Percentiles rank a stretch among this genome's conserved stretches.
These are phyloP conservation scores for Epichloe elymi DNA, from an alignment of 2,329 filamentous ascomycete species.

Conservation along the genomic window DNA sequence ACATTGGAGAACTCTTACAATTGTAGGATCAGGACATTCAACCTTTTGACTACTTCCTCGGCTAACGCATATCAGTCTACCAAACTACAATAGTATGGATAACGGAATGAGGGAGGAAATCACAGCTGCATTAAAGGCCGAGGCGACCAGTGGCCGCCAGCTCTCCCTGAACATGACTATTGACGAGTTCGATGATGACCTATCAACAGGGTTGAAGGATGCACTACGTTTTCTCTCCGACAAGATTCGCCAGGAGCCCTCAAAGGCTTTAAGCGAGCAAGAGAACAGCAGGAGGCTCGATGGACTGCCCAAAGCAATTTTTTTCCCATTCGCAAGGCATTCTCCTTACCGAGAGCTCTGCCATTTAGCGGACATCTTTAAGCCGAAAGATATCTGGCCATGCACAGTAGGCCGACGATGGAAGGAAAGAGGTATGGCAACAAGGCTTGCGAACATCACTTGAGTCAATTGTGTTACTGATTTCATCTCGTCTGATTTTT, in stretches of 20 bases:
- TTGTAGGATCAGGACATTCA: conserved; percentile 13
- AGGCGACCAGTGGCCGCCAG: conserved; percentile 12
- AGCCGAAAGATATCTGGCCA: conserved; percentile 65
- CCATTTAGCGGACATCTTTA: conserved; percentile 52
- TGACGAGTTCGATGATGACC: conserved; percentile 7
- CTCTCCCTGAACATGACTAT: conserved; percentile 14
- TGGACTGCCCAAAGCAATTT: conserved; percentile 29
- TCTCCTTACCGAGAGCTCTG: conserved; percentile 76
- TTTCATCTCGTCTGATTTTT: neutral
- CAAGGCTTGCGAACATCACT: too few relatives aligned
- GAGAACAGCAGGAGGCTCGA: neutral
- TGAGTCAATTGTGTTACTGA: neutral
- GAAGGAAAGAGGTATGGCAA: conserved; percentile 33
- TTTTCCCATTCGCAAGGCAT: conserved; percentile 79
- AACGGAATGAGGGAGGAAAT: conserved; percentile 6
- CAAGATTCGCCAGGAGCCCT: neutral
- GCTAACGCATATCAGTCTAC: conserved; percentile 10
- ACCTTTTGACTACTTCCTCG: neutral
- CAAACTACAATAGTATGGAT: conserved; percentile 5
- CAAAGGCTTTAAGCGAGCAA: neutral
- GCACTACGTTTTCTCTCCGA: neutral
- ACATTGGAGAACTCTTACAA: conserved; percentile 35
- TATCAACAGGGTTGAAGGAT: conserved; percentile 7
- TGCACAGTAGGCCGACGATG: conserved; percentile 64
- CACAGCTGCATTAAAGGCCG: conserved; percentile 5